phyloP scores from a whole-genome alignment of 257 asterid genomes.

The Eucommia ulmoides region DNA sequence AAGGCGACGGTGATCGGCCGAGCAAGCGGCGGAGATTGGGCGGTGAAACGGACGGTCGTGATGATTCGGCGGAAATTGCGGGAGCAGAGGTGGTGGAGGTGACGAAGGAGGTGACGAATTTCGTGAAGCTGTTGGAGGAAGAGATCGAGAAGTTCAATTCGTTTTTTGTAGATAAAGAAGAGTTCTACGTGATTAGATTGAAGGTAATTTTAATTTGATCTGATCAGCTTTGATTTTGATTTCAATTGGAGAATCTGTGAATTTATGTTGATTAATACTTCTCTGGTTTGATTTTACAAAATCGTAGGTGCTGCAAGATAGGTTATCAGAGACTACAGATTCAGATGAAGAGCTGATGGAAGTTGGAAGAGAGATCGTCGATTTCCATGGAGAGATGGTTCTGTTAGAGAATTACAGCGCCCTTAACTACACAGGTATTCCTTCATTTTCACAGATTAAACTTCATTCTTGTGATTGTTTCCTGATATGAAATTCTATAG shows the following conservation, averaged over 20 bases:
- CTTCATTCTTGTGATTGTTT: no score
- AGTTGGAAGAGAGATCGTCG: slow-evolving; percentile 55
- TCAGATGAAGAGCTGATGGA: slow-evolving; percentile 37
- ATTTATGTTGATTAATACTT: no score
- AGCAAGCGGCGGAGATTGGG: slow-evolving; percentile 11
- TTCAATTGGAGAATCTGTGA: no score
- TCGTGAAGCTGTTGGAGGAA: slow-evolving; percentile 25
- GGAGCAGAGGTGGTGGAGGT: slow-evolving; percentile 7
- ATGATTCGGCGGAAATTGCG: neutral
- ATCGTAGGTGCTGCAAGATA: slow-evolving; percentile 53
- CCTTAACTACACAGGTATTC: slow-evolving; percentile 72
- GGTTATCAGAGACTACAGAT: slow-evolving; percentile 27
- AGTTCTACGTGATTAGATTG: slow-evolving; percentile 18
- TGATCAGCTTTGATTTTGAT: no score
- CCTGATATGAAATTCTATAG: no score
- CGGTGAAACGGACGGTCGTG: slow-evolving; percentile 4
- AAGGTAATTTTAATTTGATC: slow-evolving; percentile 13
- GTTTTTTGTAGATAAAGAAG: slow-evolving; percentile 26
- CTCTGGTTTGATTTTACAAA: no score
- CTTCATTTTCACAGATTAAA: no score
- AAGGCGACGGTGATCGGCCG: slow-evolving; percentile 9
- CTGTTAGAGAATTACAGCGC: slow-evolving; percentile 76
- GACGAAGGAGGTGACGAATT: slow-evolving; percentile 20
- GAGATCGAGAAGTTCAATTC: slow-evolving; percentile 27
- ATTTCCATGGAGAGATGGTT: slow-evolving; percentile 89